Percentiles rank a stretch among this genome's conserved stretches.
Evolutionary conservation across 306 rosid genomes (phyloP).

Genomic region (Medicago arabica): DNA sequence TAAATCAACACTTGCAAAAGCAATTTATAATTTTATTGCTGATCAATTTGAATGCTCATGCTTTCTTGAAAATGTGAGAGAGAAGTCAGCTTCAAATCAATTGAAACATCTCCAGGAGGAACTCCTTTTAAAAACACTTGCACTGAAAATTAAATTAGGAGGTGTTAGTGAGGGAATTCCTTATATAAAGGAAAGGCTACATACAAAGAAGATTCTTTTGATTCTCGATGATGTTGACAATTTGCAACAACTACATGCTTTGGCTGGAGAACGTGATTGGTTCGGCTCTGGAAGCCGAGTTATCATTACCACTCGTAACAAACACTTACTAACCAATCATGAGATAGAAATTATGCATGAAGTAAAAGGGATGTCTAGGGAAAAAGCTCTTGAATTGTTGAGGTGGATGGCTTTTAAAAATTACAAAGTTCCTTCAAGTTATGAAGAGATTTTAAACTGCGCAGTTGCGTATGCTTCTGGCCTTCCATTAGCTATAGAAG

Average conservation of each 20-base stretch:
- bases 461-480: not conserved
- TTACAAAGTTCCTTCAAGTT: not conserved
- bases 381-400: slow-evolving; percentile 7
- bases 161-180: not conserved
- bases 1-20: not conserved
- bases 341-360: not conserved
- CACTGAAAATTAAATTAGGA: not conserved
- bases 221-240: not conserved
- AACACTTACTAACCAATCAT: not conserved
- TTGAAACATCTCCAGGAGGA: not conserved
- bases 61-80: slow-evolving; percentile 6
- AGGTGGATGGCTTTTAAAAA: not conserved
- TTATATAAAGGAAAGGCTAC: not conserved
- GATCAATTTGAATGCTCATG: not conserved
- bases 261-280: not conserved
- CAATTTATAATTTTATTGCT: not conserved
- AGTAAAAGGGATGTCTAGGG: not conserved
- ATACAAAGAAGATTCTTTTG: not conserved
- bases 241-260: not conserved
- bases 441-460: not conserved
- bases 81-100: not conserved
- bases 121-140: not conserved
- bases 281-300: not conserved
- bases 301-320: slow-evolving; percentile 6
- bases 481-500: slow-evolving; percentile 29